Percentiles rank a stretch among this genome's conserved stretches.
These are phyloP conservation scores for Chaetomium tenue DNA, from an alignment of 495 filamentous ascomycete genomes.

Conservation along the genomic window DNA sequence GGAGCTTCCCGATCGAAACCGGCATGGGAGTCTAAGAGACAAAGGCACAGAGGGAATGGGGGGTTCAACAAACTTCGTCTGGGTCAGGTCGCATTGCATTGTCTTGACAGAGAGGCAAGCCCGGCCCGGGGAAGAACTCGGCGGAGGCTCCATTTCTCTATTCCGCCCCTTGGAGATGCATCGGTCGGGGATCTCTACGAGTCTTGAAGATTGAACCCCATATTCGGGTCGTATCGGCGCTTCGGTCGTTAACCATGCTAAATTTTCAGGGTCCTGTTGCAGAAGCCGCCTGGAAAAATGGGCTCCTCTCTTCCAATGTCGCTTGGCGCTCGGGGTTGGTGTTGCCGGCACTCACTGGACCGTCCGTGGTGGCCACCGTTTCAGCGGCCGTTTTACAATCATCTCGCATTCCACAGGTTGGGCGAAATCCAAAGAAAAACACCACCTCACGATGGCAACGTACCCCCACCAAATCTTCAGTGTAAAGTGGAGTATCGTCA, in stretches of 20 bases:
- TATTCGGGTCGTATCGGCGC: slow-evolving; percentile 10
- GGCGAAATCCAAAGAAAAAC: neutral
- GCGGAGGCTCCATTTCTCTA: slow-evolving; percentile 8
- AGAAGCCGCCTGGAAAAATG: neutral
- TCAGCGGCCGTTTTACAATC: neutral
- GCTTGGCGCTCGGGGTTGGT: neutral
- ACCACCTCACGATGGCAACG: neutral
- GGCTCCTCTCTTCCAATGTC: neutral
- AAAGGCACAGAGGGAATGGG: neutral
- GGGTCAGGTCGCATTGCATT: slow-evolving; percentile 6
- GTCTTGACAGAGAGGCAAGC: slow-evolving; percentile 1
- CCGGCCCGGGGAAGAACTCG: slow-evolving; percentile 3
- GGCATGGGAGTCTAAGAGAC: neutral
- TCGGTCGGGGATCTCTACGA: neutral
- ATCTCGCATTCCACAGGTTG: neutral
- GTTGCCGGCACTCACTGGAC: neutral
- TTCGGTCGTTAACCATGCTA: slow-evolving; percentile 4
- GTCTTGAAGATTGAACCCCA: neutral
- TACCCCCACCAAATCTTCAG: neutral
- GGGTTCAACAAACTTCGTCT: neutral
- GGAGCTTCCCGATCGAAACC: neutral
- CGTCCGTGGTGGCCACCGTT: neutral
- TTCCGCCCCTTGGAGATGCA: neutral
- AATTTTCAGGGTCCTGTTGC: neutral
- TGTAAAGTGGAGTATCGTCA: neutral